Conservation (phyloP, 768 basidiomycete genomes). For the Termitomyces sp. region DNA sequence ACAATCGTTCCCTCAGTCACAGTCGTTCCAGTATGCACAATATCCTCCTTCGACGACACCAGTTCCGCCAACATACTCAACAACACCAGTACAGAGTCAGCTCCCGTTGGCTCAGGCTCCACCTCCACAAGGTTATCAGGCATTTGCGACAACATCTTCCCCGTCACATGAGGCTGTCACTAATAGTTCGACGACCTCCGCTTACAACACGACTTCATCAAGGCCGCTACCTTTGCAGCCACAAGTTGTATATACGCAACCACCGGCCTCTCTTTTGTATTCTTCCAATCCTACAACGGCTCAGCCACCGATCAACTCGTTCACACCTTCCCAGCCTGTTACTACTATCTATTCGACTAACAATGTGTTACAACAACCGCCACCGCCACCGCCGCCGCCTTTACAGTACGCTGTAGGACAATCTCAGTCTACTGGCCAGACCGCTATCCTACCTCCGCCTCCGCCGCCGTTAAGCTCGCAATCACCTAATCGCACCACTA, state of each 20-base stretch:
- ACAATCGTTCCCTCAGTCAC: constrained; percentile 29
- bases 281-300: constrained; percentile 21
- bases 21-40: constrained; percentile 27
- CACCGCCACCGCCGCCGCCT: constrained; percentile 29
- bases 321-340: constrained; percentile 21
- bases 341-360: constrained; percentile 20
- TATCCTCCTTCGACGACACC: constrained; percentile 31
- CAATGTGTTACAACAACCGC: constrained; percentile 26
- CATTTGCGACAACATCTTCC: constrained; percentile 27
- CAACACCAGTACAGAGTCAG: constrained; percentile 16
- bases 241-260: constrained; percentile 32
- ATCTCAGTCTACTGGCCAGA: constrained; percentile 12
- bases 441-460: constrained; percentile 23
- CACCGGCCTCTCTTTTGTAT: constrained; percentile 24
- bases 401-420: constrained; percentile 17
- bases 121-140: constrained; percentile 28
- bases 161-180: constrained; percentile 29
- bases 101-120: constrained; percentile 26
- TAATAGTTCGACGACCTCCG: constrained; percentile 24
- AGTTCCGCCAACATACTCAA: constrained; percentile 35
- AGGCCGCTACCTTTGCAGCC: constrained; percentile 44
- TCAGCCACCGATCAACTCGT: constrained; percentile 20
- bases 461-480: constrained; percentile 27
- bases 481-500: constrained; percentile 20
- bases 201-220: constrained; percentile 15